Evolutionary conservation across 345 rosid species (phyloP), one percentile per base, ranked within the genome.

Genomic region (Eucalyptus pauciflora): DNA sequence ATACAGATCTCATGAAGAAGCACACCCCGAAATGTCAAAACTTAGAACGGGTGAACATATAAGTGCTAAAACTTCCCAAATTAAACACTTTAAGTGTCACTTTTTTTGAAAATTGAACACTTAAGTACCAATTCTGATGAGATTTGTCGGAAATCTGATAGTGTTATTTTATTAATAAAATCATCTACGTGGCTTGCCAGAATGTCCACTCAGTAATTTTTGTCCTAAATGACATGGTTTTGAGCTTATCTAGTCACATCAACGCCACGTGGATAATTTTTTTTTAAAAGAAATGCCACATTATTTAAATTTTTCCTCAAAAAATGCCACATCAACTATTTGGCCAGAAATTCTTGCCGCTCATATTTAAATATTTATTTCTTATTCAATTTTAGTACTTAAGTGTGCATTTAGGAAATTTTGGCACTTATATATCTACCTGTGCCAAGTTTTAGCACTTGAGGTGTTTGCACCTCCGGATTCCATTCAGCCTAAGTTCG

Each of bases 401-500:
- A 52, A 18, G 0, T 52, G 0, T 18, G 1, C 0, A 52, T 52
- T 18, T 52, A 52, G 0, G 24, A 52, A 52, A 10, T 18, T 52
- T 52, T 7, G 10, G 0, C 10, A 52, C 25, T 1, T 52, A 52
- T 7, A 52, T 52, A 52, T 18, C 1, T 52, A 52, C 58, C 1
- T 5, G 1, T 52, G 0, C 0, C 10, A 52, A 52, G 25, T 52
- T 52, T 52, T 18, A 18, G 10, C 58, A 52, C 58, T 18, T 52
- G 4, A 18, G 2, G 7, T 52, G 24, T 18, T 52, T 52, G 0
- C 7, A 0, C 0, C 25, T 7, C 25, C 0, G 0, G 24, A 52
- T 18, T 0, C 5, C 10, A 52, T 52, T 52, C 10, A 52, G 10
- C 58, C 58, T 52, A 52, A 52, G 58, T 1, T 1, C 0, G 2